Evolutionary conservation across 1,139 yeast genomes (phyloP).

Genomic region (Candida labiduridarum): DNA sequence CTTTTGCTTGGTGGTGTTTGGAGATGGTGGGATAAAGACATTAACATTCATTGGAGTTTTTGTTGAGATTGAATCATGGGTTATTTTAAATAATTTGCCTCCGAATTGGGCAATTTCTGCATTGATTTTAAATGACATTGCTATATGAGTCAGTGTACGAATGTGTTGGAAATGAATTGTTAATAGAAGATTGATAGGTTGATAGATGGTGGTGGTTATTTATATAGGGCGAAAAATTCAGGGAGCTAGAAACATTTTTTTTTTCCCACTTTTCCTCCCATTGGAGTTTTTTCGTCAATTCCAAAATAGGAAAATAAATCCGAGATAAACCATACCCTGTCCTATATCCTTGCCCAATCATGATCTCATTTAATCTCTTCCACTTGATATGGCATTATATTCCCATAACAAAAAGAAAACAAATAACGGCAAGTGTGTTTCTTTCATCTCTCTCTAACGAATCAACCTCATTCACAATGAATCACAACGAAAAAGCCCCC

Average conservation of each 20-base stretch:
- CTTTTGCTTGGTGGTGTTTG: constrained; percentile 43
- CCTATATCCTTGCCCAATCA: no score
- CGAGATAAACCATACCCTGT: neutral
- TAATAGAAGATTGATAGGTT: neutral
- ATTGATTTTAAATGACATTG: constrained; percentile 55
- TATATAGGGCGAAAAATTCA: neutral
- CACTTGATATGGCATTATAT: no score
- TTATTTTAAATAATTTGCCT: constrained; percentile 73
- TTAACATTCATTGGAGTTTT: constrained; percentile 80
- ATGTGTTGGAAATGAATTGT: neutral
- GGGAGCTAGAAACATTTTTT: neutral
- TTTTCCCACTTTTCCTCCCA: neutral
- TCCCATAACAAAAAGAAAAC: no score
- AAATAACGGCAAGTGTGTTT: no score
- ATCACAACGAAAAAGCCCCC: no score
- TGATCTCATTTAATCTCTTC: no score
- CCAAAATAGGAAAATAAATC: neutral
- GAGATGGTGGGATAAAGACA: constrained; percentile 71
- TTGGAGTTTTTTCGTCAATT: neutral
- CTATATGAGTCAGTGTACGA: neutral
- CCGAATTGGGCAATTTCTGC: constrained; percentile 69
- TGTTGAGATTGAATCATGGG: constrained; percentile 71
- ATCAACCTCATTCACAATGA: no score
- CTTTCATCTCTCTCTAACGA: no score
- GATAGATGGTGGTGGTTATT: neutral